Evolutionary conservation across 2,329 filamentous ascomycete genomes (phyloP).

Genomic region (Chrysosporium queenslandicum): DNA sequence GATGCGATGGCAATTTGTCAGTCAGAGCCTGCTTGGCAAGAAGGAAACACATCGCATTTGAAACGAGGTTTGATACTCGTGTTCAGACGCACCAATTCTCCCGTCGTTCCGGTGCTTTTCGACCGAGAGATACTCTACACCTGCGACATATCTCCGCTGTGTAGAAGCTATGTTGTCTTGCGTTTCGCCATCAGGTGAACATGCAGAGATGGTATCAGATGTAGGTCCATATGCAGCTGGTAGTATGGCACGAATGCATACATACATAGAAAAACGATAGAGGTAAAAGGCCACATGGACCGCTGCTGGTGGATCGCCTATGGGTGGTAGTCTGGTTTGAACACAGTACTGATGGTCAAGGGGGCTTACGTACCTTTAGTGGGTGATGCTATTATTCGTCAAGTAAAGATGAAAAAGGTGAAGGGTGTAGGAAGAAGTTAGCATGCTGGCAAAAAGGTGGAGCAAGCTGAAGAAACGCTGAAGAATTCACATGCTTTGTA

Average conservation of each 20-base stretch:
- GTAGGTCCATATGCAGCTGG: neutral
- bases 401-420: neutral
- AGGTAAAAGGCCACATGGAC: slow-evolving; percentile 6
- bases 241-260: slow-evolving; percentile 10
- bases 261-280: neutral
- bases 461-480: neutral
- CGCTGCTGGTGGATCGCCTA: neutral
- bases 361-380: slow-evolving; percentile 1
- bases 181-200: neutral
- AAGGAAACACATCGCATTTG: too few relatives aligned
- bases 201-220: neutral
- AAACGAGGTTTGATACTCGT: too few relatives aligned
- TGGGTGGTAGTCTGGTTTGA: neutral
- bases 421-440: neutral
- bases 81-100: too few relatives aligned
- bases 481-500: slow-evolving; percentile 4
- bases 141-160: too few relatives aligned
- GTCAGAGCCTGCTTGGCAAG: too few relatives aligned
- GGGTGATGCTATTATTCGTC: neutral
- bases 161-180: neutral
- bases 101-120: too few relatives aligned
- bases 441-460: neutral
- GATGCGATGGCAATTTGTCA: too few relatives aligned
- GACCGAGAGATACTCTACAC: too few relatives aligned
- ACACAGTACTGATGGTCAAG: neutral